A percentile compares a stretch with the other conserved stretches of the same genome.
Evolutionary conservation across 2,329 filamentous ascomycete species (phyloP).

Genomic region (Curvularia sp.): DNA sequence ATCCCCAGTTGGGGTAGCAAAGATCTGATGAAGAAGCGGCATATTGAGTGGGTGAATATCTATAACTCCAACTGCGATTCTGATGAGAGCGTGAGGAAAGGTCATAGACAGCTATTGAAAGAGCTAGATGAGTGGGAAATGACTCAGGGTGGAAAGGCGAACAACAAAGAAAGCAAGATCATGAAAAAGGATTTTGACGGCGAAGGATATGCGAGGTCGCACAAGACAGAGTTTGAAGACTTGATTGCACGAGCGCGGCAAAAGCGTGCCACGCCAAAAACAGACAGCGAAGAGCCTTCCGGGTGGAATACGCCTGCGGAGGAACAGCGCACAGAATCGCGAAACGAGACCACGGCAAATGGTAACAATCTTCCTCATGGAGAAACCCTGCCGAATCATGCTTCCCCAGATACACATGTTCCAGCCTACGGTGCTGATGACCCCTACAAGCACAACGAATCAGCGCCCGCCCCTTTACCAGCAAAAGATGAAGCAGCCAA

Average conservation of each 20-base stretch:
- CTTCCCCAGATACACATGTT: conserved; percentile 3
- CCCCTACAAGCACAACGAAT: conserved; percentile 36
- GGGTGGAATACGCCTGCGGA: conserved; percentile 18
- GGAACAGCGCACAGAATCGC: conserved; percentile 2
- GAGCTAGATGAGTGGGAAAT: conserved; percentile 89
- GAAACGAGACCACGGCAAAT: conserved; percentile 1
- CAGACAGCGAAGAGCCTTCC: conserved; percentile 22
- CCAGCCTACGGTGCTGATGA: conserved; percentile 9
- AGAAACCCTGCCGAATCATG: conserved; percentile 6
- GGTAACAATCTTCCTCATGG: conserved; percentile 7
- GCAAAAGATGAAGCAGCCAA: conserved; percentile 34
- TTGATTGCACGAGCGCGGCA: conserved; percentile 78
- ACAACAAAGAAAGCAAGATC: conserved; percentile 56
- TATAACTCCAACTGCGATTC: conserved; percentile 98
- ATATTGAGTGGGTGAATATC: conserved; percentile 92
- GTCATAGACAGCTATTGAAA: conserved; percentile 72
- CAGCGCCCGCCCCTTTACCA: conserved; percentile 30
- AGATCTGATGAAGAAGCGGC: conserved; percentile 75
- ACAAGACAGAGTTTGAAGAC: conserved; percentile 77
- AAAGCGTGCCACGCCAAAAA: conserved; percentile 54
- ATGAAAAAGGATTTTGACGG: conserved; percentile 91
- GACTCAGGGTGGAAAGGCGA: conserved; percentile 70
- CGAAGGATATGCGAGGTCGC: conserved; percentile 73
- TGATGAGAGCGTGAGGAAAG: conserved; percentile 65
- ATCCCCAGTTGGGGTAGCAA: conserved; percentile 74